Percentiles rank a stretch among this genome's conserved stretches.
These are phyloP conservation scores for Tricholoma furcatifolium DNA, from an alignment of 768 basidiomycete genomes.

Conservation along the genomic window DNA sequence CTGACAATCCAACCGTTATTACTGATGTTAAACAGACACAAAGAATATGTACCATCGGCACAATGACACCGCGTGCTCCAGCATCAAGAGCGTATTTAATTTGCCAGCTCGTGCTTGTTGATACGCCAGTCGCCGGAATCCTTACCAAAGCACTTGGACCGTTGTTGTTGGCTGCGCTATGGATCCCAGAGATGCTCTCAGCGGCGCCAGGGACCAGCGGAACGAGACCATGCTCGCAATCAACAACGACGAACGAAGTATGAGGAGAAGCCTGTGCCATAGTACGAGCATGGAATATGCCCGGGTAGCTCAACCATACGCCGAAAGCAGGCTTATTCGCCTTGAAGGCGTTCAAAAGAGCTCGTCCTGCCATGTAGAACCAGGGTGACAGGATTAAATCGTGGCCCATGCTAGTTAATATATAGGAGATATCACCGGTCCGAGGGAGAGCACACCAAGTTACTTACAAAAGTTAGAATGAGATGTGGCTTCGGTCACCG, in stretches of 20 bases:
- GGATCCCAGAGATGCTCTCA: slow-evolving; percentile 54
- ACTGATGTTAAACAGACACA: too few species aligned
- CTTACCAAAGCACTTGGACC: slow-evolving; percentile 58
- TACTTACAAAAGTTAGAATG: too few species aligned
- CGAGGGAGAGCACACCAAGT: too few species aligned
- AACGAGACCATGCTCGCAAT: slow-evolving; percentile 68
- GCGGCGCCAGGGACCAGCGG: slow-evolving; percentile 54
- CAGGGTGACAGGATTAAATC: too few species aligned
- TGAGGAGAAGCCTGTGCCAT: slow-evolving; percentile 55
- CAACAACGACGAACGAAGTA: slow-evolving; percentile 64
- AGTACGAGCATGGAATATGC: slow-evolving; percentile 53
- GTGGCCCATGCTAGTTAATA: too few species aligned
- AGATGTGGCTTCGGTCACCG: too few species aligned
- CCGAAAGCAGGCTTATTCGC: slow-evolving; percentile 63
- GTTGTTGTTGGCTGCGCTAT: slow-evolving; percentile 37
- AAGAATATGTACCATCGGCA: slow-evolving; percentile 68
- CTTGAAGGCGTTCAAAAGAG: slow-evolving; percentile 52
- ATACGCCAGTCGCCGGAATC: slow-evolving; percentile 62
- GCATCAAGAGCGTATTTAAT: slow-evolving; percentile 72
- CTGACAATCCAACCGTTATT: slow-evolving; percentile 25
- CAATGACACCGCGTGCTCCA: slow-evolving; percentile 62
- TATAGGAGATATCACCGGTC: too few species aligned
- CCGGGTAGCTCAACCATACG: slow-evolving; percentile 62
- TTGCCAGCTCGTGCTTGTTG: slow-evolving; percentile 60
- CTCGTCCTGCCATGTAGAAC: slow-evolving; percentile 59